Evolutionary conservation across 2,329 filamentous ascomycete genomes (phyloP), one percentile per base, ranked within the genome.

Genomic region (Pseudocercospora pini-densiflorae): DNA sequence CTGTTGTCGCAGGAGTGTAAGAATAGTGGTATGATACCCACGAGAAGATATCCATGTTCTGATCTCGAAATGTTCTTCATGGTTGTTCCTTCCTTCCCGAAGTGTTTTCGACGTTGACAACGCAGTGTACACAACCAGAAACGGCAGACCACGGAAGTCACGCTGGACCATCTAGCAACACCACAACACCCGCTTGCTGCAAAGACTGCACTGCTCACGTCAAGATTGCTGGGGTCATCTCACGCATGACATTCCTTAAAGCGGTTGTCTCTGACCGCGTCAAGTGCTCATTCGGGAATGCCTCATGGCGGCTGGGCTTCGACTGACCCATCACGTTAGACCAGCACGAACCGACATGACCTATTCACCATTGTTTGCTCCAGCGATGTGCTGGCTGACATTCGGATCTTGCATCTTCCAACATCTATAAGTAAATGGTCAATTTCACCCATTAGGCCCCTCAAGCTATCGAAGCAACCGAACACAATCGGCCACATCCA

Each of bases 1-100:
- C 95, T 36, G 92, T 98, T 66, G 94, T 99, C 71, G 90, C 91
- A 16, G 92, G 92, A 54, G 73, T 73, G 61, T 75, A 61, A 69
- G 55, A 64, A 6, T 58, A 58, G 54, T 36, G 29, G n/a, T 40
- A 40, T 23, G 29, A 58, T 58, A 58, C 54, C 29, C 54, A 40
- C 4, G 54, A 58, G 27, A 40, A 14, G n/a, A 58, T n/a, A n/a
- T 55, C 10, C 45, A 6, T 6, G 45, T 33, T 33, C 10, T 33
- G 9, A 33, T 33, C 10, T 2, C 31, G 31, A 33, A 14, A 33
- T 33, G 10, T 33, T 8, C 29, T 12, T 33, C 31, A 33, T 12
- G 9, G 31, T 33, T 14, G 8, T 33, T 14, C 31, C 9, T 33
- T 33, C 31, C 31, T 12, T 12, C 8, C 10, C 14, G 5, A 33